Evolutionary conservation across 352 stramenopile species (phyloP), one percentile per base, ranked within the genome.

Genomic region (Globisporangium acanthophoron): DNA sequence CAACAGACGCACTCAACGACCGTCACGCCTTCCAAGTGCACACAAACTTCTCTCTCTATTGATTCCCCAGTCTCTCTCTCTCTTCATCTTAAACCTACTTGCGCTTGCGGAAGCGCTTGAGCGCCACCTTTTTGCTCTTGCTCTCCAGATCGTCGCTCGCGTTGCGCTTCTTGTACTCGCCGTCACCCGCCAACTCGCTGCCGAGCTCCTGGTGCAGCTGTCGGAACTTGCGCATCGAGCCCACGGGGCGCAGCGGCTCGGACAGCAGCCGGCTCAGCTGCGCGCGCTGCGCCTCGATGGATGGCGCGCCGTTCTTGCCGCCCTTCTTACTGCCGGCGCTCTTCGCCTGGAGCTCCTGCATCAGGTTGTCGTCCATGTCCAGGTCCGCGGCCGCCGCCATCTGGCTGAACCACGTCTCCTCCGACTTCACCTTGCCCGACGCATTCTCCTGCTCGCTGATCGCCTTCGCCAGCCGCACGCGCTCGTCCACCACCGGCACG

Each of bases 331-430:
- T 70, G 52, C 80, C 83, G 37, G 74, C 60, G 66, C 87, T 80
- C 62, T 94, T 90, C 27, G 71, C 69, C 41, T 76, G 69, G 45
- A 92, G 64, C 49, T 90, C 79, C 57, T 78, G 74, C 44, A 92
- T 46, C 52, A 92, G 68, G 53, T 88, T 80, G 16, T 94, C 83
- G 61, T 94, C 85, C 64, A 94, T 65, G 49, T 92, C 83, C 56
- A 94, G 62, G 44, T 92, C 85, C 13, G 83, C 80, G 9, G 76
- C 85, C 43, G 81, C 75, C 43, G 85, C 85, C 85, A 94, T 94
- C 60, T 94, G 85, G 41, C 74, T 71, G 58, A 93, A 93, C 85
- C 85, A 94, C 49, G 72, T 87, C 61, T 82, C 76, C 64, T 94
- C 85, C 29, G 80, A 90, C 64, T 92, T 90, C 47, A 84, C 67